Evolutionary conservation across 2,329 filamentous ascomycete genomes (phyloP), one percentile per base, ranked within the genome.

Genomic region (Neoarthrinium moseri): DNA sequence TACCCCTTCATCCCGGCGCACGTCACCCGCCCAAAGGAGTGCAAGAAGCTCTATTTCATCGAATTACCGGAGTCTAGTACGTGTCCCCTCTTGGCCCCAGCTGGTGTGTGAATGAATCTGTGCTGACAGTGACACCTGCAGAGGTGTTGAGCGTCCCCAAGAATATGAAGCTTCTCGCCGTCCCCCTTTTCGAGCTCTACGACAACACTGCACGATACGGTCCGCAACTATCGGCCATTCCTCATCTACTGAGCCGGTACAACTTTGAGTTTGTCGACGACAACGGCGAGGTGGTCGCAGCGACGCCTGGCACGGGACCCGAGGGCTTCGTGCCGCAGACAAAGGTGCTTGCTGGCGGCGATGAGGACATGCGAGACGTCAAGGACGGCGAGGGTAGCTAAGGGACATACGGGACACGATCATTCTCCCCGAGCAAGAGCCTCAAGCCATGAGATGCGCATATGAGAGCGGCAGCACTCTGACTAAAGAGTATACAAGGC

Each of bases 231-330:
- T 95, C 91, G 2, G 94, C 94, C 1, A 97, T 99, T 46, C 94
- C 94, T 0, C 94, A 99, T 65, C 78, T 97, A 4, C 80, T 99
- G 10, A 96, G 91, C 53, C 81, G 91, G 45, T 99, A 97, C 72
- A 95, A 96, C 69, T 97, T 97, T 63, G 91, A 99, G 63, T 97
- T 96, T 58, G 87, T 97, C 35, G 90, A 99, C 65, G 94, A 99
- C 70, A 80, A 89, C 39, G 92, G 91, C 48, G 86, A 95, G 46
- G 85, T 95, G 6, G 88, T 92, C 18, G 89, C 91, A 3, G 78
- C 84, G 22, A 96, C 91, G 3, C 91, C 91, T 0, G 90, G 91
- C 5, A 75, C 81, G 3, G 80, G 78, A 2, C 75, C 81, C 12
- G 74, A 80, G 7, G 75, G 74, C n/a, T 79, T 81, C 50, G 72